phyloP scores from a whole-genome alignment of 2,329 filamentous ascomycete species.

The Nothopassalora personata region DNA sequence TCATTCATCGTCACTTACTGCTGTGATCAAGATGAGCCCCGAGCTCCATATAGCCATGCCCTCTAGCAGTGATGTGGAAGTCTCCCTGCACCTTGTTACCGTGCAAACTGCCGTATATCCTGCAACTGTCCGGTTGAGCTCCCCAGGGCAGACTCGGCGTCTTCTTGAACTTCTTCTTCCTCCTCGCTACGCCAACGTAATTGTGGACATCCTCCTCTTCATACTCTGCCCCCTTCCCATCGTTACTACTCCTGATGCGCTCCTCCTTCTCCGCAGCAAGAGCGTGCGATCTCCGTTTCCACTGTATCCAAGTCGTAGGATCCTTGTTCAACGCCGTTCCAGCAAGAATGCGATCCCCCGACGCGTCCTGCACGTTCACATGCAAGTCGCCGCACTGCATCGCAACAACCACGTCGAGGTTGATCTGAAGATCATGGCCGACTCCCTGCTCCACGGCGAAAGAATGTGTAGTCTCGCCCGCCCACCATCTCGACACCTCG shows the following conservation, averaged over 20 bases:
- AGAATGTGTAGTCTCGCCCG: conserved; percentile 75
- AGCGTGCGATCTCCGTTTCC: conserved; percentile 63
- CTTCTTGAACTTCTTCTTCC: conserved; percentile 61
- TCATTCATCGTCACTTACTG: conserved; percentile 48
- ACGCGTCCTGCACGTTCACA: conserved; percentile 93
- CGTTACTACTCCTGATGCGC: conserved; percentile 47
- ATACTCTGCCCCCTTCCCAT: conserved; percentile 55
- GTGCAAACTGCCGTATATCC: conserved; percentile 83
- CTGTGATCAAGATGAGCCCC: conserved; percentile 76
- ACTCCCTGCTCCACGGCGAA: conserved; percentile 93
- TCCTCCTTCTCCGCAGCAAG: conserved; percentile 56
- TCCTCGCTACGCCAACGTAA: conserved; percentile 69
- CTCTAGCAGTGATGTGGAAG: conserved; percentile 93
- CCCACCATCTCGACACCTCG: conserved; percentile 78
- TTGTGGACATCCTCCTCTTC: conserved; percentile 84
- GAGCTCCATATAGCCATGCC: conserved; percentile 86
- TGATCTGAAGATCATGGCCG: conserved; percentile 82
- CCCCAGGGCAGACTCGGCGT: conserved; percentile 60
- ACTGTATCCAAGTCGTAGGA: conserved; percentile 73
- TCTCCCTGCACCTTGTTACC: conserved; percentile 97
- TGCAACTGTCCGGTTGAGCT: conserved; percentile 63
- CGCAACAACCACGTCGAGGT: conserved; percentile 83
- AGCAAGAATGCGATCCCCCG: conserved; percentile 85
- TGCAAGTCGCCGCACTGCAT: conserved; percentile 89
- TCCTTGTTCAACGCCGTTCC: conserved; percentile 68